These are phyloP conservation scores for Cytospora mali DNA, from an alignment of 2,329 filamentous ascomycete species.

Conservation along the genomic window DNA sequence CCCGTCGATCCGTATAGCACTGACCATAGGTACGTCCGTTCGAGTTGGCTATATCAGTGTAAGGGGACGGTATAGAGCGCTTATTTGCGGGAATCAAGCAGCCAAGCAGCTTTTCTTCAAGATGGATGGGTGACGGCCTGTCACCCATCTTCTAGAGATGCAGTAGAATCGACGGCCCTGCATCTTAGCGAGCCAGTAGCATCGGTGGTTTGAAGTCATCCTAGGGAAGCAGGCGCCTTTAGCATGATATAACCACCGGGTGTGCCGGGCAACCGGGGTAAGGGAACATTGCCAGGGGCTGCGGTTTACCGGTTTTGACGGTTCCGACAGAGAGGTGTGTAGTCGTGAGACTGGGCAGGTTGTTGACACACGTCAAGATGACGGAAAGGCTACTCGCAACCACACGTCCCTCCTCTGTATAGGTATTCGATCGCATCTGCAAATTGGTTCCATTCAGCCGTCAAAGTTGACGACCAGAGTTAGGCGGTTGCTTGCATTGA, in stretches of 20 bases:
- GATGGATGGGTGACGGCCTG: not conserved
- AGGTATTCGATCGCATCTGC: not conserved
- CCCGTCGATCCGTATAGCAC: slow-evolving; percentile 13
- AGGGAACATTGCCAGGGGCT: slow-evolving; percentile 4
- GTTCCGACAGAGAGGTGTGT: slow-evolving; percentile 1
- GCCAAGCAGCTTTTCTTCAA: slow-evolving; percentile 1
- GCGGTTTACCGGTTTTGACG: not conserved
- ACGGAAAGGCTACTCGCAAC: not conserved
- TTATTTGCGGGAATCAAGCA: slow-evolving; percentile 3
- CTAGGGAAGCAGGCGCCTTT: not conserved
- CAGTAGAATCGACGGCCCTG: slow-evolving; percentile 16
- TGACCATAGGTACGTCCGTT: slow-evolving; percentile 3
- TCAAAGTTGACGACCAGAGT: slow-evolving; percentile 11
- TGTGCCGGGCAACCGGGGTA: not conserved
- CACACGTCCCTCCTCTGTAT: slow-evolving; percentile 6
- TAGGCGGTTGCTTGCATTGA: slow-evolving; percentile 14
- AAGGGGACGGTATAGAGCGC: slow-evolving; percentile 18
- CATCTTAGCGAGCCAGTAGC: slow-evolving; percentile 20
- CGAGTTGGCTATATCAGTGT: slow-evolving; percentile 6
- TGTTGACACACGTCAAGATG: slow-evolving; percentile 2
- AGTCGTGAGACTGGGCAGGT: not conserved
- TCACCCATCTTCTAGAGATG: slow-evolving; percentile 8
- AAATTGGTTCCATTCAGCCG: slow-evolving; percentile 4
- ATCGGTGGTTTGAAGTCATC: slow-evolving; percentile 1
- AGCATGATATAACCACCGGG: too few species aligned